Conservation (phyloP, 2,329 filamentous ascomycete species). For the Magnaporthiopsis poae region DNA sequence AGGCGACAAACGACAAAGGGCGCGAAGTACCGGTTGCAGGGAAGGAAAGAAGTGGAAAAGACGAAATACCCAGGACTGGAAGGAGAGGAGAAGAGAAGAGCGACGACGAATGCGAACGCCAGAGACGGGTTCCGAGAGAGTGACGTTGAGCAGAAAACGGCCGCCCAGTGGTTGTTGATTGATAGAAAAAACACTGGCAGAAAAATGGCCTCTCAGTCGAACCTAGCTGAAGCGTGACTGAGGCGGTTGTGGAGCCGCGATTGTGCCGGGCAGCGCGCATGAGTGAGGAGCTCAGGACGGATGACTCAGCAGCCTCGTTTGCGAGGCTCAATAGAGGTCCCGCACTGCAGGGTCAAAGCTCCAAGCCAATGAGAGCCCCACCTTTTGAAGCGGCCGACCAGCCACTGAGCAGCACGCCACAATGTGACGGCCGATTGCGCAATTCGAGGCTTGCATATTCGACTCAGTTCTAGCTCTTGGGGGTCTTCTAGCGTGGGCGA, state of each 20-base stretch:
- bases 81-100: neutral
- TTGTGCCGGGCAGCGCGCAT: neutral
- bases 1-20: neutral
- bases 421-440: neutral
- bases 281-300: neutral
- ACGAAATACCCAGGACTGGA: neutral
- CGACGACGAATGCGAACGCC: neutral
- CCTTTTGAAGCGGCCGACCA: neutral
- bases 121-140: neutral
- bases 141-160: neutral
- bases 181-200: neutral
- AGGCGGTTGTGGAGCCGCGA: neutral
- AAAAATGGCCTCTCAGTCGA: neutral
- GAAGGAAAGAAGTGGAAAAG: neutral
- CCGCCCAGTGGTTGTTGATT: neutral
- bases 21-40: neutral
- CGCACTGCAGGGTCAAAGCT: neutral
- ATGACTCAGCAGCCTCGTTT: neutral
- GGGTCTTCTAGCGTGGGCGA: too few species aligned
- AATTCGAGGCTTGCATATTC: conserved; percentile 7
- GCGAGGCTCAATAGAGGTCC: neutral
- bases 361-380: neutral
- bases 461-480: too few species aligned
- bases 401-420: neutral
- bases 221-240: neutral